These are phyloP conservation scores for Phanerodontia chrysosporium DNA, from an alignment of 768 basidiomycete species.

Conservation along the genomic window DNA sequence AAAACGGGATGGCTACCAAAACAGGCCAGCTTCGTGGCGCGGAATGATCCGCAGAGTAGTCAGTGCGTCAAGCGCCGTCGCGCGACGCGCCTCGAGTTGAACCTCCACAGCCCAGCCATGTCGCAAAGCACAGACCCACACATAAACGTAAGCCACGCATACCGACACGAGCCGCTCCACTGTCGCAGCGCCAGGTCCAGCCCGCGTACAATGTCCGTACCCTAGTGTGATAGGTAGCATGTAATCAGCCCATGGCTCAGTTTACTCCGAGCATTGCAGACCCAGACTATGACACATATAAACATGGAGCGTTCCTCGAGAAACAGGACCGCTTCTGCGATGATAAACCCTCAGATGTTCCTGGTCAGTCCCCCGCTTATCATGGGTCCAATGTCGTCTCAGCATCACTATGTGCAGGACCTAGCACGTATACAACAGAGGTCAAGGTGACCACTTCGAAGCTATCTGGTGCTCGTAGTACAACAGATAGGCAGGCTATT, in stretches of 20 bases:
- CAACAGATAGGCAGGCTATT: slow-evolving; percentile 44
- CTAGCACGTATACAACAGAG: slow-evolving; percentile 28
- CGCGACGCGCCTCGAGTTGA: neutral
- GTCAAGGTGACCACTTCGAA: slow-evolving; percentile 24
- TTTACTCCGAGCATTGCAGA: slow-evolving; percentile 22
- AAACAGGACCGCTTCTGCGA: slow-evolving; percentile 49
- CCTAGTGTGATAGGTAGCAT: slow-evolving; percentile 37
- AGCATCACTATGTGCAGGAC: slow-evolving; percentile 30
- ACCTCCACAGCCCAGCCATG: too few relatives aligned
- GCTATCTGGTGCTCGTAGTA: slow-evolving; percentile 11
- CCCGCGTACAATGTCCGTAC: slow-evolving; percentile 4
- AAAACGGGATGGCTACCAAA: neutral
- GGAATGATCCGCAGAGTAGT: neutral
- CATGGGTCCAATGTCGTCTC: too few relatives aligned
- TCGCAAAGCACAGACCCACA: too few relatives aligned
- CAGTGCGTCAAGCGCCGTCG: neutral
- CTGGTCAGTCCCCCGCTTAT: slow-evolving; percentile 34
- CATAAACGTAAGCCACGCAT: too few relatives aligned
- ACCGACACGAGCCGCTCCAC: too few relatives aligned
- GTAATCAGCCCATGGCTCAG: neutral
- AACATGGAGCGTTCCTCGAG: slow-evolving; percentile 56
- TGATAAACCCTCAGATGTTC: slow-evolving; percentile 36
- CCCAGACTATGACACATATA: slow-evolving; percentile 46
- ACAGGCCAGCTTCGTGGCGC: neutral
- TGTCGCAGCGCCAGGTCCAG: too few relatives aligned